phyloP scores from a whole-genome alignment of 139 green algal species.

The Haematococcus lacustris region DNA sequence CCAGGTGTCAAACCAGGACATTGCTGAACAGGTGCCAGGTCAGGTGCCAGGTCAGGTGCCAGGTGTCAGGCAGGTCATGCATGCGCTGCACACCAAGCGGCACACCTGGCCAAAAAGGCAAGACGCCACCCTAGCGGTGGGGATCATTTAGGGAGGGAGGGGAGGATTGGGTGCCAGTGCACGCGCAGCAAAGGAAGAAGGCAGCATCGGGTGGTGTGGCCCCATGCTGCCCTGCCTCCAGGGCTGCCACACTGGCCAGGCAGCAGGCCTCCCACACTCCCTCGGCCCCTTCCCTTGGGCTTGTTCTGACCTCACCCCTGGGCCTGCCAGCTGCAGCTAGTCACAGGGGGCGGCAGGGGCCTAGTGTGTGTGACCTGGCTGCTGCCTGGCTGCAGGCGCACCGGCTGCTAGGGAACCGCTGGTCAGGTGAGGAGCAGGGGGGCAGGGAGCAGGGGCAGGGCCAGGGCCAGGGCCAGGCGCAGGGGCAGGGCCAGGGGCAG shows the following conservation, averaged over 20 bases:
- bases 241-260: too few relatives aligned
- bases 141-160: too few relatives aligned
- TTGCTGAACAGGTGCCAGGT: background rate
- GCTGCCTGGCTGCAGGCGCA: conserved; percentile 6
- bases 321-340: background rate
- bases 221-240: too few relatives aligned
- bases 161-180: too few relatives aligned
- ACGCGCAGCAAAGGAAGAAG: too few relatives aligned
- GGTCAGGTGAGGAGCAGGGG: conserved; percentile 39
- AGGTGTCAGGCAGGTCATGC: background rate
- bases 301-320: background rate
- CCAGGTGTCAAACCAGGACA: background rate
- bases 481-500: too few relatives aligned
- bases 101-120: too few relatives aligned
- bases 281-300: background rate
- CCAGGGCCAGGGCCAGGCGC: conserved; percentile 21
- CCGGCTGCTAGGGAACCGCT: conserved; percentile 28
- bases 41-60: background rate
- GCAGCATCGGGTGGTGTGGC: too few relatives aligned
- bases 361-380: background rate
- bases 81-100: too few relatives aligned
- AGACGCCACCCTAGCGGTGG: too few relatives aligned
- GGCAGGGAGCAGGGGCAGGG: too few relatives aligned
- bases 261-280: too few relatives aligned
- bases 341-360: background rate